These are phyloP conservation scores for Capronia coronata DNA, from an alignment of 2,329 filamentous ascomycete genomes.

Conservation along the genomic window DNA sequence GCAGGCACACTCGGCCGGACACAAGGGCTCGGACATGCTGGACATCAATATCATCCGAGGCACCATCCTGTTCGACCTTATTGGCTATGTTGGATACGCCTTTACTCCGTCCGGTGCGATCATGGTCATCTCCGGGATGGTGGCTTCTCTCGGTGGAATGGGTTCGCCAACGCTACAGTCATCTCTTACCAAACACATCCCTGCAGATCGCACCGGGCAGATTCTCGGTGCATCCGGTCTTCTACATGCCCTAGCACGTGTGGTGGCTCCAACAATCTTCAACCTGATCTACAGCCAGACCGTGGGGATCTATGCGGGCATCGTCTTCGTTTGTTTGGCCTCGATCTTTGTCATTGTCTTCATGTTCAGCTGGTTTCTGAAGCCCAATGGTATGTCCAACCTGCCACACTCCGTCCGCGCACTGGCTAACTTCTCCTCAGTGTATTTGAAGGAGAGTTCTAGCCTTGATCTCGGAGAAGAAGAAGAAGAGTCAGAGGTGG, in stretches of 20 bases:
- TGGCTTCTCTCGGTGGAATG: slow-evolving; percentile 74
- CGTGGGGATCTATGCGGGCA: slow-evolving; percentile 68
- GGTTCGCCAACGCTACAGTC: slow-evolving; percentile 79
- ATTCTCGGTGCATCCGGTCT: slow-evolving; percentile 83
- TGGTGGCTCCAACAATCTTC: slow-evolving; percentile 74
- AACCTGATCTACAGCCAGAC: slow-evolving; percentile 81
- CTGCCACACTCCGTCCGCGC: not conserved
- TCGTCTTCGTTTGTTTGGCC: slow-evolving; percentile 71
- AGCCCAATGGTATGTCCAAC: slow-evolving; percentile 56
- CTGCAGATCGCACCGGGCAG: slow-evolving; percentile 71
- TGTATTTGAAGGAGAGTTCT: slow-evolving; percentile 9
- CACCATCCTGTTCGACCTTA: slow-evolving; percentile 67
- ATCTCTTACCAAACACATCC: slow-evolving; percentile 83
- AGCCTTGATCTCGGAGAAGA: not conserved
- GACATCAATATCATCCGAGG: slow-evolving; percentile 71
- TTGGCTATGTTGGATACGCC: slow-evolving; percentile 70
- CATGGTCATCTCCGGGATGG: slow-evolving; percentile 65
- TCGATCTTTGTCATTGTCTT: slow-evolving; percentile 61
- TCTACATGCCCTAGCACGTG: slow-evolving; percentile 71
- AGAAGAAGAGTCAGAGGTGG: no score
- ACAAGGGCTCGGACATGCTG: slow-evolving; percentile 68
- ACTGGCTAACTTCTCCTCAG: slow-evolving; percentile 11
- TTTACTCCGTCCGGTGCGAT: slow-evolving; percentile 55
- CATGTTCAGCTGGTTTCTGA: slow-evolving; percentile 62
- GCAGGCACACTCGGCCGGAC: slow-evolving; percentile 33